Evolutionary conservation across 2,329 filamentous ascomycete species (phyloP).

Genomic region (Rasamsonia emersonii): DNA sequence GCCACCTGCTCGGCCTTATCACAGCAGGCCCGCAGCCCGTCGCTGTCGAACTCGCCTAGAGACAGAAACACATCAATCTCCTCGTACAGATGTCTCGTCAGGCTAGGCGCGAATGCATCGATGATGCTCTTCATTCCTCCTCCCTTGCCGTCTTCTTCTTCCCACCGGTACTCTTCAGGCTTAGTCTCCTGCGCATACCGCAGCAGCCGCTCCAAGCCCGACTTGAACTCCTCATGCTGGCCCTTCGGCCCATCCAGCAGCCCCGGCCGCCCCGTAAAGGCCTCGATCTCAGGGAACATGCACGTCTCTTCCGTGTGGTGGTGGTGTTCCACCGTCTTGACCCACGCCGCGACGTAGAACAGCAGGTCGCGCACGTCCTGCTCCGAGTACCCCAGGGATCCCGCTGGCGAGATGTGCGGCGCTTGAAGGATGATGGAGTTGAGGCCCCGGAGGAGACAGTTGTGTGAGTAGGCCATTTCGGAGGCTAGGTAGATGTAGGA

Average conservation of each 20-base stretch:
- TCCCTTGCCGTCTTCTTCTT: no score
- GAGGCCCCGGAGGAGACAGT: slow-evolving; percentile 1
- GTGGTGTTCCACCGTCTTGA: slow-evolving; percentile 1
- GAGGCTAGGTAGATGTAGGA: slow-evolving; percentile 1
- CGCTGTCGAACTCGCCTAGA: not conserved
- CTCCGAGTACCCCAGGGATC: not conserved
- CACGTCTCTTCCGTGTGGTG: slow-evolving; percentile 1
- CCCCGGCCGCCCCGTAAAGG: not conserved
- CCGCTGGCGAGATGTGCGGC: not conserved
- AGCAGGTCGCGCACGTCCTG: slow-evolving; percentile 1
- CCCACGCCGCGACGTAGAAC: not conserved
- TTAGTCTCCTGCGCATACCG: not conserved
- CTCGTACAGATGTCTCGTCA: slow-evolving; percentile 2
- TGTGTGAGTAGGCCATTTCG: slow-evolving; percentile 1
- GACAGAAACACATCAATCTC: slow-evolving; percentile 1
- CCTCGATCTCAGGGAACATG: slow-evolving; percentile 1
- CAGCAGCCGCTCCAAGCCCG: not conserved
- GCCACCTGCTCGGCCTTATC: slow-evolving; percentile 1
- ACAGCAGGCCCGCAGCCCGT: not conserved
- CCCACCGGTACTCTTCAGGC: not conserved
- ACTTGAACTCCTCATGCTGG: slow-evolving; percentile 1
- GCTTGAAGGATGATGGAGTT: slow-evolving; percentile 1
- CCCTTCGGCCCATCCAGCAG: not conserved
- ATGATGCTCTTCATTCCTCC: slow-evolving; percentile 1
- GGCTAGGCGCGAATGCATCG: not conserved